Base-by-base conservation (phyloP, 78 protist genomes). In the Isochrysis galbana region DNA sequence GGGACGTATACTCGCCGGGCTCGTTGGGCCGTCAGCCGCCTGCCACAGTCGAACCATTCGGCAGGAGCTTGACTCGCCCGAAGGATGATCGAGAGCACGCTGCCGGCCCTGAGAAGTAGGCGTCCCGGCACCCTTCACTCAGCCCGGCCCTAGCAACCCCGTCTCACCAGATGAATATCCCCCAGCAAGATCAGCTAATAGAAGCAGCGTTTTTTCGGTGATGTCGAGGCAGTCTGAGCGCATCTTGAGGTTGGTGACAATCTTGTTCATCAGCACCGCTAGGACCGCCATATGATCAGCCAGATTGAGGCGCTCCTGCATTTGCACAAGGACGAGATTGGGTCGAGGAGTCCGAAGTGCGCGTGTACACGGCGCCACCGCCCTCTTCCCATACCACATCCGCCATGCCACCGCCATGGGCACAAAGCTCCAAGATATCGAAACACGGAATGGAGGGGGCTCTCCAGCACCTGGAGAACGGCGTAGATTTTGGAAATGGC, bases 241-340 rank as follows among this genome's bases (percentile, higher is more conserved):
- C 34, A 5, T 36, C 72, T 84, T 45, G 36, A 84, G 90, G 70
- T 84, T 11, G 72, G 67, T 42, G 29, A 47, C 2, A n/a, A 84
- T 84, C 72, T 84, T 84, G 72, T 48, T n/a, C n/a, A 47, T 2
- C 44, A 84, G 70, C 46, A 44, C 67, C 21, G 36, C 22, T 41
- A 84, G 90, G 42, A 84, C 72, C 26, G 72, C 90, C 14, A 84
- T 5, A 45, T 84, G 90, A 42, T 84, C 90, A 44, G 34, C 7
- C 72, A 84, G n/a, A 5, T 11, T 47, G 36, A 84, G 72, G 46
- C 90, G 72, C 72, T 47, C 90, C 44, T 61, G 74, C 67, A 19
- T 19, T 54, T 19, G 19, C 67, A 19, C 67, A 10, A 54, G 67
- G 67, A 54, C 10, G 19, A 19, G 67, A 54, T n/a, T n/a, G n/a